Conservation (phyloP, 2,329 filamentous ascomycete genomes). For the Pseudogymnoascus sp. region DNA sequence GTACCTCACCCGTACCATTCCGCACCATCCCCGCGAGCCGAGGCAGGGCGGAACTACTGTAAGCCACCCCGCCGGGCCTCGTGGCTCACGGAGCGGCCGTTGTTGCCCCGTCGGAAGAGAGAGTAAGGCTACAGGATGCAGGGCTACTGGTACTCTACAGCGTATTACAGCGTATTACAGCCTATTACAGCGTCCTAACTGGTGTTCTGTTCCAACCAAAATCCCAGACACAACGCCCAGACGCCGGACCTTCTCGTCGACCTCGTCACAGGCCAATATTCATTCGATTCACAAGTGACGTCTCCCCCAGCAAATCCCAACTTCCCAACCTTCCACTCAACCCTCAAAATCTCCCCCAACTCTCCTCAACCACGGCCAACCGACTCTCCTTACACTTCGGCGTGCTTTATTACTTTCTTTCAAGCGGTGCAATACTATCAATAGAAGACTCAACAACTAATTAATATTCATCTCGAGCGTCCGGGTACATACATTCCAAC, state of each 20-base stretch:
- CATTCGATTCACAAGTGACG: neutral
- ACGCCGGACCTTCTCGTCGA: neutral
- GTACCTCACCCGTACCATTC: neutral
- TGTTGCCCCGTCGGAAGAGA: neutral
- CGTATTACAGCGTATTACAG: neutral
- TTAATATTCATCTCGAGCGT: neutral
- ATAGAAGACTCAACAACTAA: neutral
- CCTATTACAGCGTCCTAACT: too few species aligned
- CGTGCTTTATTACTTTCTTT: constrained; percentile 8
- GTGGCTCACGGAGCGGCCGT: neutral
- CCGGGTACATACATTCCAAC: neutral
- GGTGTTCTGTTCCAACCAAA: neutral
- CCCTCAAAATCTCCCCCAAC: neutral
- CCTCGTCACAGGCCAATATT: neutral
- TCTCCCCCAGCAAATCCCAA: neutral
- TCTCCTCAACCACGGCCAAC: neutral
- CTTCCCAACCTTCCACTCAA: neutral
- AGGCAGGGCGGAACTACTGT: neutral
- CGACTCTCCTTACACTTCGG: neutral
- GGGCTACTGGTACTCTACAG: neutral
- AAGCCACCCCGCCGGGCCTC: neutral
- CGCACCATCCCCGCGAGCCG: neutral
- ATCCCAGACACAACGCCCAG: neutral
- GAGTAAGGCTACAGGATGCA: neutral
- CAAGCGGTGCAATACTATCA: neutral